Percentiles rank a stretch among this genome's conserved stretches.
Conservation (phyloP, 208 protist species). For the Leishmania mexicana region DNA sequence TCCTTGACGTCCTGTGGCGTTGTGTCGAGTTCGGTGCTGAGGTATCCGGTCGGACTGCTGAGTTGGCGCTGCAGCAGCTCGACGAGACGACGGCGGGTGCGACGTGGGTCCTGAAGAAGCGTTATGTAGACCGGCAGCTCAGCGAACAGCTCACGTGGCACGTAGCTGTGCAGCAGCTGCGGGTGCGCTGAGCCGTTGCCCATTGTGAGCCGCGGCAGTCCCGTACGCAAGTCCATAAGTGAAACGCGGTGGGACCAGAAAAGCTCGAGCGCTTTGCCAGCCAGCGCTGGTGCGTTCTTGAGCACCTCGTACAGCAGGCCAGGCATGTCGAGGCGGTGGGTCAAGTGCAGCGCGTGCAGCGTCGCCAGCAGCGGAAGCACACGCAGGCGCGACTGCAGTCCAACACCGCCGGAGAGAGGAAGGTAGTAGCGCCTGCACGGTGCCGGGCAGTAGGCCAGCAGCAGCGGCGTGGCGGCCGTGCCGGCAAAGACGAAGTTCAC, state of each 20-base stretch:
- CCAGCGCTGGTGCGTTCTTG: slow-evolving; percentile 77
- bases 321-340: slow-evolving; percentile 65
- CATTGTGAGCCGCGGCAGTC: slow-evolving; percentile 47
- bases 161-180: slow-evolving; percentile 60
- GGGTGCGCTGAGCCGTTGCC: slow-evolving; percentile 40
- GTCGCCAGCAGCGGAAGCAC: slow-evolving; percentile 74
- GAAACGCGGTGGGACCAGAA: slow-evolving; percentile 67
- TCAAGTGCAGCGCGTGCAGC: slow-evolving; percentile 74
- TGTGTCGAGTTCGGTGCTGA: slow-evolving; percentile 75
- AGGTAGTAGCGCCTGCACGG: slow-evolving; percentile 73
- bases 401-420: slow-evolving; percentile 57
- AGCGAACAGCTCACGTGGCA: slow-evolving; percentile 72
- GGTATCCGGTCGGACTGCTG: slow-evolving; percentile 75
- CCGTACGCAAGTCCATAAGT: slow-evolving; percentile 55
- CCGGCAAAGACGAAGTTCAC: slow-evolving; percentile 75
- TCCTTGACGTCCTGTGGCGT: slow-evolving; percentile 58
- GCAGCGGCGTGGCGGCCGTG: slow-evolving; percentile 52
- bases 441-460: slow-evolving; percentile 50
- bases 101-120: slow-evolving; percentile 64
- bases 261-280: slow-evolving; percentile 65
- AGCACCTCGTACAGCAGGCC: slow-evolving; percentile 82
- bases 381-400: slow-evolving; percentile 77
- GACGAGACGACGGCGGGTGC: slow-evolving; percentile 68
- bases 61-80: slow-evolving; percentile 85
- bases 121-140: slow-evolving; percentile 71